phyloP scores from a whole-genome alignment of 164 flowering plant species.

The Berberis thunbergii region DNA sequence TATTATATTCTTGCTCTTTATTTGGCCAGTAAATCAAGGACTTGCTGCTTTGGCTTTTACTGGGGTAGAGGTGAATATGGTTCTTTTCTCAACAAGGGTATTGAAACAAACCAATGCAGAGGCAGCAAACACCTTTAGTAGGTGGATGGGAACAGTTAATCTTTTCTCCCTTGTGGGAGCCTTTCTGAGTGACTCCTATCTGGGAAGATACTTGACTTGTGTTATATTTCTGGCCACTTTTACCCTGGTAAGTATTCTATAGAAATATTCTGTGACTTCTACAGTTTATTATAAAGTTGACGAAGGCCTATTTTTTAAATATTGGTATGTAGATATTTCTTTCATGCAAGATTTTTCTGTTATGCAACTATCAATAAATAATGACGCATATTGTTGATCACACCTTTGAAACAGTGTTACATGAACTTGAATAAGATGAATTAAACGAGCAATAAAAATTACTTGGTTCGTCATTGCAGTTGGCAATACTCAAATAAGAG shows the following conservation, averaged over 20 bases:
- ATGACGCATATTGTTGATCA: too few species aligned
- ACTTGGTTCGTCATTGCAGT: too few species aligned
- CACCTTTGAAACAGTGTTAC: background rate
- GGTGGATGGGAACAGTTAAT: slow-evolving; percentile 50
- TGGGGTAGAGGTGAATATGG: slow-evolving; percentile 54
- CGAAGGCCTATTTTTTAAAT: background rate
- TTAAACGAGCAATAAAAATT: too few species aligned
- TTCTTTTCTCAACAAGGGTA: slow-evolving; percentile 37
- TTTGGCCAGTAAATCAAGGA: slow-evolving; percentile 41
- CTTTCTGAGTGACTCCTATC: slow-evolving; percentile 55
- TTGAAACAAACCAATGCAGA: slow-evolving; percentile 49
- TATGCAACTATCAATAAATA: too few species aligned
- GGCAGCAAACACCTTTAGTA: slow-evolving; percentile 45
- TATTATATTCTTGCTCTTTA: background rate
- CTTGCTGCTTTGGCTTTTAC: slow-evolving; percentile 40
- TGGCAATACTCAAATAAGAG: too few species aligned
- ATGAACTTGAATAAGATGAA: background rate
- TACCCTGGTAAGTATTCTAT: slow-evolving; percentile 31
- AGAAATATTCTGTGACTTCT: background rate
- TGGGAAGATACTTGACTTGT: slow-evolving; percentile 48
- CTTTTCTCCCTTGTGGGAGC: slow-evolving; percentile 45
- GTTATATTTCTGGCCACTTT: slow-evolving; percentile 34
- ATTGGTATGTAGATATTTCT: too few species aligned
- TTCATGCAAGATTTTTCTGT: too few species aligned
- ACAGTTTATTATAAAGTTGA: background rate